Evolutionary conservation across 2,329 filamentous ascomycete species (phyloP).

Genomic region (Pyricularia pennisetigena): DNA sequence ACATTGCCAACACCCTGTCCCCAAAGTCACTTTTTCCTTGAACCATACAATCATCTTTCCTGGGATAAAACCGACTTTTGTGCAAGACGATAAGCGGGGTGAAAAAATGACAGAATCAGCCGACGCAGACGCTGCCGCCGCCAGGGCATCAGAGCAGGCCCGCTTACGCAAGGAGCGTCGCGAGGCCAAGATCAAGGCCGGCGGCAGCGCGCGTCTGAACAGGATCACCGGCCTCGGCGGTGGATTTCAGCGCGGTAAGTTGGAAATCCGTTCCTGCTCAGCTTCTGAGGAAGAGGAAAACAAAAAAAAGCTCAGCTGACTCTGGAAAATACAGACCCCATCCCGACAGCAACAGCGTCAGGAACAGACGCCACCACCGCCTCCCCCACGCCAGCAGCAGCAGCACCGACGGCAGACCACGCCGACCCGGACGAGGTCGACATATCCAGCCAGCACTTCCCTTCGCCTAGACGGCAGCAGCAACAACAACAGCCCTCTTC

Average conservation of each 20-base stretch:
- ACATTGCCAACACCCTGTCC: too few species aligned
- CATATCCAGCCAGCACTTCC: slow-evolving; percentile 59
- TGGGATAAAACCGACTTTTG: too few species aligned
- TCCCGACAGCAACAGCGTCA: not conserved
- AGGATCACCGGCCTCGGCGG: slow-evolving; percentile 66
- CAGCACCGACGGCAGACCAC: slow-evolving; percentile 20
- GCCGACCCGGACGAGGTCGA: slow-evolving; percentile 68
- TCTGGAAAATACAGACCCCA: not conserved
- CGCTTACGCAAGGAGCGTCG: slow-evolving; percentile 69
- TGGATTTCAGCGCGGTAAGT: slow-evolving; percentile 35
- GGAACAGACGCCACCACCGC: not conserved
- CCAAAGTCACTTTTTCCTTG: too few species aligned
- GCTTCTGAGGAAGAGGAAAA: not conserved
- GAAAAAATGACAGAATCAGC: not conserved
- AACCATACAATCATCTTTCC: too few species aligned
- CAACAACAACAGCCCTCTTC: slow-evolving; percentile 13
- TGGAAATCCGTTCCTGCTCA: too few species aligned
- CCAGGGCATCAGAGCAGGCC: slow-evolving; percentile 53
- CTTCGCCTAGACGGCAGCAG: slow-evolving; percentile 20
- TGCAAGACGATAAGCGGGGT: too few species aligned
- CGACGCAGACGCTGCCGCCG: slow-evolving; percentile 36
- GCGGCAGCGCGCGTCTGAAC: slow-evolving; percentile 59
- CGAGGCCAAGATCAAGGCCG: slow-evolving; percentile 67
- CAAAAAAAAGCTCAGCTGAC: not conserved
- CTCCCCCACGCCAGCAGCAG: not conserved